These are phyloP conservation scores for Candida tropicalis DNA, from an alignment of 1,139 yeast genomes.

Conservation along the genomic window DNA sequence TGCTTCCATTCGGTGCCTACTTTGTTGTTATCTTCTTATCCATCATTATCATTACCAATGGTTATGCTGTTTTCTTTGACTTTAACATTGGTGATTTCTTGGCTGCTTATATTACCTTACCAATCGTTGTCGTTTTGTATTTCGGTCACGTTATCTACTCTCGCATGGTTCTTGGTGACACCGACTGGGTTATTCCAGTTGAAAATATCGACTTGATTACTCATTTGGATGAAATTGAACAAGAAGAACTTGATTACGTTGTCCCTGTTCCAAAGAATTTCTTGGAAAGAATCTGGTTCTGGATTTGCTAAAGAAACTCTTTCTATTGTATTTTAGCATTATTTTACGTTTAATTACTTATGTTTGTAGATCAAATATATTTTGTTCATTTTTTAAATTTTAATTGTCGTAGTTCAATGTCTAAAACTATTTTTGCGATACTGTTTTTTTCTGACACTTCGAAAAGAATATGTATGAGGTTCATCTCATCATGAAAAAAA, in stretches of 20 bases:
- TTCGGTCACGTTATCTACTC: slow-evolving; percentile 34
- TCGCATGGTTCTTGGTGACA: slow-evolving; percentile 30
- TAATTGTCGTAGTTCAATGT: no score
- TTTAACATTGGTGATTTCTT: slow-evolving; percentile 55
- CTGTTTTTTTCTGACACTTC: no score
- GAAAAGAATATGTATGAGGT: no score
- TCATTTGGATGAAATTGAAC: slow-evolving; percentile 48
- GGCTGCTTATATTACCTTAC: slow-evolving; percentile 65
- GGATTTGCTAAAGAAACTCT: slow-evolving; percentile 36
- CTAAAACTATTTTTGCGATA: no score
- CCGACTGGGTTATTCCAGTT: neutral
- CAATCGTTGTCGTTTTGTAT: slow-evolving; percentile 52
- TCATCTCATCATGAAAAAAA: neutral
- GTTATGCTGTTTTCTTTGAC: slow-evolving; percentile 59
- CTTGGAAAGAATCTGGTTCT: slow-evolving; percentile 40
- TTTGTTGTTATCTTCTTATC: slow-evolving; percentile 49
- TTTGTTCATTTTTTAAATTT: neutral
- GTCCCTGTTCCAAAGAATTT: slow-evolving; percentile 32
- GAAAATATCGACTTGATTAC: slow-evolving; percentile 47
- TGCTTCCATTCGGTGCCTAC: slow-evolving; percentile 55
- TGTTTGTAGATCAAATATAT: slow-evolving; percentile 3
- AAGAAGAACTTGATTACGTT: slow-evolving; percentile 35
- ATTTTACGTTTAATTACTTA: neutral
- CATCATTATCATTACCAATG: slow-evolving; percentile 56
- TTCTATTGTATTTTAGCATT: no score